Percentiles rank a stretch among this genome's conserved stretches.
Conservation (phyloP, 768 basidiomycete genomes). For the Boletus barrowsii region DNA sequence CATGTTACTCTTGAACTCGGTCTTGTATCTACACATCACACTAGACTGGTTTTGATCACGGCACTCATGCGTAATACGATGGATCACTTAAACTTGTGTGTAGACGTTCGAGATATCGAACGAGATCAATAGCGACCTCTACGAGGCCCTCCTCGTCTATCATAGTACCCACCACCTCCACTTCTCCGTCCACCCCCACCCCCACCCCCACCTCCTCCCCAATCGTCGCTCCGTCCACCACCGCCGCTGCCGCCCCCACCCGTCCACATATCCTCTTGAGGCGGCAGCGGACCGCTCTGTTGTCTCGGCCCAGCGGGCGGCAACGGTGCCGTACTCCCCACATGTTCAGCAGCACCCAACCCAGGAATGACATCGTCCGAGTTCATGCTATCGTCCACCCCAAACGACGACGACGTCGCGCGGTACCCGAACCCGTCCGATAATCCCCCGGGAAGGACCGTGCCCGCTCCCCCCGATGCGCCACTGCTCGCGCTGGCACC, state of each 20-base stretch:
- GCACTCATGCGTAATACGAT: background rate
- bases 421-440: constrained; percentile 24
- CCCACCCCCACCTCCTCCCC: constrained; percentile 34
- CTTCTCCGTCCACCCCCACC: constrained; percentile 28
- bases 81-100: no score
- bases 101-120: background rate
- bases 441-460: constrained; percentile 15
- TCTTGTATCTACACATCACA: constrained; percentile 10
- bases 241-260: constrained; percentile 28
- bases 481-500: no score
- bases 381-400: constrained; percentile 28
- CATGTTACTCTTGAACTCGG: constrained; percentile 2
- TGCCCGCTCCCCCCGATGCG: background rate
- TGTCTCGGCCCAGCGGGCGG: constrained; percentile 31
- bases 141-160: constrained; percentile 23
- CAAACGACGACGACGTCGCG: constrained; percentile 16
- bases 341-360: constrained; percentile 41
- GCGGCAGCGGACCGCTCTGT: constrained; percentile 38
- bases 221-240: constrained; percentile 35
- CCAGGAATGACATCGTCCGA: constrained; percentile 67
- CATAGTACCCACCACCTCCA: constrained; percentile 34
- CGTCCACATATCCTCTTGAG: constrained; percentile 53
- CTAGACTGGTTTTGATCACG: constrained; percentile 9
- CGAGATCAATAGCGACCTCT: constrained; percentile 25
- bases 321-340: constrained; percentile 7